Base-by-base conservation (phyloP, 2,329 filamentous ascomycete species). In the Colletotrichum euphorbiae region DNA sequence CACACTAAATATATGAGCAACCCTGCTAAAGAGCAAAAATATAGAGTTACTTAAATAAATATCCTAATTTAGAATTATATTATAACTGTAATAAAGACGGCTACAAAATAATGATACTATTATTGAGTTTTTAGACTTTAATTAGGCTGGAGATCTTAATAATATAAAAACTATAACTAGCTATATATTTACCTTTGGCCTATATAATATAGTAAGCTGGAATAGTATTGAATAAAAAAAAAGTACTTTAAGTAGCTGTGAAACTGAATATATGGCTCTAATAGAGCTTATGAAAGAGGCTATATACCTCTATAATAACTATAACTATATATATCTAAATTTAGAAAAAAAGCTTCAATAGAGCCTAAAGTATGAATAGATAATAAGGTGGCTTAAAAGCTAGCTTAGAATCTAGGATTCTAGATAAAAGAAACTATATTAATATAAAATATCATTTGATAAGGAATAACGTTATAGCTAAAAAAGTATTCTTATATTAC, bases 221-320 rank as follows among this genome's bases (percentile, higher is more conserved):
- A 50, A 8, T 11, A 50, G 0, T 50, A 50, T 15, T 7, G n/a
- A 31, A 50, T 8, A 50, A 50, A 50, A 31, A n/a, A 17, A 1
- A n/a, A 1, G 15, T 28, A 3, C 11, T 42, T 40, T 42, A 40
- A 40, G 3, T 38, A 55, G 0, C 13, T 55, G 28, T 55, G 13
- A 52, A 52, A 6, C 31, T 42, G 3, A 55, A n/a, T 55, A 55
- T 42, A 54, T 38, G 38, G 50, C n/a, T 54, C 17, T 17, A 38
- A 50, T 0, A n/a, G 3, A 46, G 6, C 3, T 7, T 13, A 8
- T 28, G 6, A 50, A 50, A 50, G 9, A 46, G 3, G 17, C 36
- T 31, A 42, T 21, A 36, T 38, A 52, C 8, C 2, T 52, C 21
- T 52, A 52, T 52, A 52, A 38, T 17, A 36, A 8, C 19, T 38